Evolutionary conservation across 371 early-diverging fungal genomes (phyloP), one percentile per base, ranked within the genome.

Genomic region (Mortierella polycephala): DNA sequence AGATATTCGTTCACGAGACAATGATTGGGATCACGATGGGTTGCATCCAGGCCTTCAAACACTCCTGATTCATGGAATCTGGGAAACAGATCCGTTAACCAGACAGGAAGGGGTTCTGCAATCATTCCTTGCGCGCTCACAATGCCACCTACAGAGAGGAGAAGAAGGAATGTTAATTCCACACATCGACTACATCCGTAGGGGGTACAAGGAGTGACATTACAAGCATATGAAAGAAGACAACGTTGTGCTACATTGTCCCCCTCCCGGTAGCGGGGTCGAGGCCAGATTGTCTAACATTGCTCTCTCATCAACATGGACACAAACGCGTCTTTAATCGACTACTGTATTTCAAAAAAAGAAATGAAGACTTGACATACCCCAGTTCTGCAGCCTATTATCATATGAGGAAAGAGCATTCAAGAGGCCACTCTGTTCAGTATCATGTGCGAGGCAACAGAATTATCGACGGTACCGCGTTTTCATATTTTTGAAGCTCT

Each of bases 1-100:
- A 71, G 62, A 62, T 83, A 86, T 56, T 90, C 90, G 75, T 90
- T 90, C 23, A 90, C 82, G 9, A 90, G 82, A 52, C 85, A 83
- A 63, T 87, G 83, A 68, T 89, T 88, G 23, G 87, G 84, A 14
- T 53, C 73, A 4, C 50, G 67, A 12, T 66, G 52, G 42, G 51
- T 58, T 1, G 61, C 53, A 57, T 68, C 68, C 57, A 71, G 55
- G n/a, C 61, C 71, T 7, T 71, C 62, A 61, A 81, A 81, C 16
- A 80, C 69, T 7, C 75, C 75, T 49, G 74, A 23, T 45, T 72
- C 66, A 11, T 64, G 53, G 20, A 83, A 67, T 44, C 76, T 64
- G 6, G 71, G 70, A 46, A 71, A 62, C 45, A 81, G 40, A 8
- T 62, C 40, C 13, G 67, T 70, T 49, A 89, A 55, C 88, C 89